Percentiles rank a stretch among this genome's conserved stretches.
Evolutionary conservation across 164 flowering plant genomes (phyloP).

Genomic region (Liriodendron chinense): DNA sequence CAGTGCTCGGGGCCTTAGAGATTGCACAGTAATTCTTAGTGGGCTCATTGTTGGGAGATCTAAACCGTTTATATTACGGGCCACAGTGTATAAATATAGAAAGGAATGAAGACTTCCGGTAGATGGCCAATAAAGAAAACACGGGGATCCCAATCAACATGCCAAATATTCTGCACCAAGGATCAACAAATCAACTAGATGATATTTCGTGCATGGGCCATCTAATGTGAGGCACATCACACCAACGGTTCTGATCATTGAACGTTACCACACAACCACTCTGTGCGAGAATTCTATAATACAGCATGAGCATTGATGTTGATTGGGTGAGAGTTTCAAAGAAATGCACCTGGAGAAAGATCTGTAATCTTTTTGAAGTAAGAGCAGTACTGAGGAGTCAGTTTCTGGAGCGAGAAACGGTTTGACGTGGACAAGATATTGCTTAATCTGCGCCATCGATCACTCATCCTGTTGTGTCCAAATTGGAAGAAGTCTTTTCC

Average conservation of each 20-base stretch:
- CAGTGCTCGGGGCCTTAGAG: no score
- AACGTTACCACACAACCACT: neutral
- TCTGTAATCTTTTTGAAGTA: conserved; percentile 37
- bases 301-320: neutral
- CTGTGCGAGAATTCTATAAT: no score
- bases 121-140: no score
- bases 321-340: neutral
- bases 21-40: no score
- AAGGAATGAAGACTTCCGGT: no score
- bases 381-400: conserved; percentile 42
- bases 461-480: conserved; percentile 39
- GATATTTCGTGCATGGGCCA: no score
- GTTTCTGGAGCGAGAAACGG: conserved; percentile 48
- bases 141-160: no score
- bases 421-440: conserved; percentile 28
- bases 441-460: conserved; percentile 49
- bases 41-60: no score
- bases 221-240: no score
- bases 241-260: no score
- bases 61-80: no score
- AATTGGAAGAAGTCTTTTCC: conserved; percentile 43
- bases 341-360: conserved; percentile 56
- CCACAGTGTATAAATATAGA: no score
- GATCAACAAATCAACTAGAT: neutral
- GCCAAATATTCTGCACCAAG: neutral